phyloP scores from a whole-genome alignment of 2,329 filamentous ascomycete genomes.

The Dactylonectria estremocensis region DNA sequence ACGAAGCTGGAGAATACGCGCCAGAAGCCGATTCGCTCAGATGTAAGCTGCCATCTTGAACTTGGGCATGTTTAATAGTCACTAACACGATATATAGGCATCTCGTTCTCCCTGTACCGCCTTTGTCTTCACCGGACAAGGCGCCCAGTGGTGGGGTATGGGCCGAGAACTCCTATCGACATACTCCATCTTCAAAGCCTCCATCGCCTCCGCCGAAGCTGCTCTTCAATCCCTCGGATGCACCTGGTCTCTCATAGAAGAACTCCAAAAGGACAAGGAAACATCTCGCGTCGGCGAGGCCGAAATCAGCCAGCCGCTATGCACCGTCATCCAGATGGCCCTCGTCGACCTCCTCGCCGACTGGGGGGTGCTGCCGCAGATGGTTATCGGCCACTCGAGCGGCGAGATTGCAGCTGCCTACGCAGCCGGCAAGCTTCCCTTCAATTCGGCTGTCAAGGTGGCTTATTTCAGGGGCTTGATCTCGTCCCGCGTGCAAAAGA shows the following conservation, averaged over 20 bases:
- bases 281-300: conserved; percentile 49
- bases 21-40: conserved; percentile 21
- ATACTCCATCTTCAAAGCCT: conserved; percentile 13
- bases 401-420: conserved; percentile 66
- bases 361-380: conserved; percentile 56
- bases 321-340: conserved; percentile 62
- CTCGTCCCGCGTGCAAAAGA: conserved; percentile 56
- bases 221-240: conserved; percentile 39
- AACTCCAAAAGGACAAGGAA: conserved; percentile 3
- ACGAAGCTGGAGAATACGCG: conserved; percentile 7
- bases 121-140: conserved; percentile 53
- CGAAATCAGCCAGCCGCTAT: conserved; percentile 57
- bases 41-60: conserved; percentile 3
- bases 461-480: conserved; percentile 62
- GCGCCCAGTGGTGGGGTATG: conserved; percentile 52
- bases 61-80: background rate
- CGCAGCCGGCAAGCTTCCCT: conserved; percentile 58
- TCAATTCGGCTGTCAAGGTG: conserved; percentile 59
- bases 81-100: background rate
- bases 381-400: conserved; percentile 60
- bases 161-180: conserved; percentile 49
- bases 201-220: background rate
- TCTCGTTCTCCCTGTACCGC: conserved; percentile 8
- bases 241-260: conserved; percentile 15
- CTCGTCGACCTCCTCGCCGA: conserved; percentile 59